phyloP scores from a whole-genome alignment of 1,284 basidiomycete genomes.

The Coniferiporia sulphurascens region DNA sequence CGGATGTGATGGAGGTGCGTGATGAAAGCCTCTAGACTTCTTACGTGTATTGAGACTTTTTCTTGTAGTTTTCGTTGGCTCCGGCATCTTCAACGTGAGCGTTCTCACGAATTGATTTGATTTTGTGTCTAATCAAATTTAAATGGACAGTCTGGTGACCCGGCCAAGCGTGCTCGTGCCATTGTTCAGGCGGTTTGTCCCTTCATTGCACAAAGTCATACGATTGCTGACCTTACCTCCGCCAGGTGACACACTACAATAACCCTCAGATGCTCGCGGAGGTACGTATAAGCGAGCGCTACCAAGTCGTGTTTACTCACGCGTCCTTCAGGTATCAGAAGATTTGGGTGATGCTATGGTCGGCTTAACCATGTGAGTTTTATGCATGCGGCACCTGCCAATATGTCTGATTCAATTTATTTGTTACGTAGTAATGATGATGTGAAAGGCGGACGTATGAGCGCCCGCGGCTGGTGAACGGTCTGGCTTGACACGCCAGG shows the following conservation, averaged over 20 bases:
- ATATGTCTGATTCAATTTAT: slow-evolving; percentile 1
- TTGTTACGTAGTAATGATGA: slow-evolving; percentile 44
- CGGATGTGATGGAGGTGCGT: slow-evolving; percentile 91
- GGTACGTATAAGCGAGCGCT: slow-evolving; percentile 31
- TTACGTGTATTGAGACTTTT: slow-evolving; percentile 17
- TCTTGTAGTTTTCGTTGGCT: slow-evolving; percentile 81
- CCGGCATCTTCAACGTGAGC: slow-evolving; percentile 88
- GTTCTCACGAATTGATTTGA: slow-evolving; percentile 4
- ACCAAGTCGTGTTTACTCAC: slow-evolving; percentile 12
- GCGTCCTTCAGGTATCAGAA: slow-evolving; percentile 66
- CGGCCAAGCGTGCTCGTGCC: slow-evolving; percentile 91
- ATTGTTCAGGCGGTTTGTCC: slow-evolving; percentile 87
- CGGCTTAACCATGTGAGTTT: slow-evolving; percentile 78
- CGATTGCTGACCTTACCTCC: slow-evolving; percentile 15
- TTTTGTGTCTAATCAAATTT: slow-evolving; percentile 1
- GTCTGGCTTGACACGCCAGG: background rate
- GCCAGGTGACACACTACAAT: slow-evolving; percentile 89
- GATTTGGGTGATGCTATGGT: slow-evolving; percentile 91
- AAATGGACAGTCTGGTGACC: slow-evolving; percentile 75
- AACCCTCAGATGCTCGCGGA: slow-evolving; percentile 84
- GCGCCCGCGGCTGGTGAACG: slow-evolving; percentile 45
- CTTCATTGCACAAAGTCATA: slow-evolving; percentile 6
- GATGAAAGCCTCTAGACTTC: background rate
- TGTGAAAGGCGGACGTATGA: slow-evolving; percentile 58
- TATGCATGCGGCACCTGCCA: slow-evolving; percentile 1